These are phyloP conservation scores for Leishmania major DNA, from an alignment of 208 protist genomes.

Conservation along the genomic window DNA sequence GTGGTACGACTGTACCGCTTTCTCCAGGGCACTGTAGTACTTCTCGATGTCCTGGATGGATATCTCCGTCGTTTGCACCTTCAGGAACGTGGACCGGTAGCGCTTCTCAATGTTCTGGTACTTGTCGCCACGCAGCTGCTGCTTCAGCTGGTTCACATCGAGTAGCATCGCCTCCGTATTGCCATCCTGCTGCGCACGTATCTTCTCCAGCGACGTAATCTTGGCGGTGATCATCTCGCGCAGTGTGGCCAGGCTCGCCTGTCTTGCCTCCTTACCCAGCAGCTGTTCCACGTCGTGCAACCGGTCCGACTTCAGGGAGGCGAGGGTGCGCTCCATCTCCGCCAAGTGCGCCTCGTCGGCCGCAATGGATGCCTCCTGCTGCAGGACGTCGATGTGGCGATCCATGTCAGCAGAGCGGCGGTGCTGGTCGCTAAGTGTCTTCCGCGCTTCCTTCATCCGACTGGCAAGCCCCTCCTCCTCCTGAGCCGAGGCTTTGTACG, in stretches of 20 bases:
- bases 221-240: conserved; percentile 76
- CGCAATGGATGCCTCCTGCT: conserved; percentile 39
- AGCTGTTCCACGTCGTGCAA: conserved; percentile 48
- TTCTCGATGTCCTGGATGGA: conserved; percentile 90
- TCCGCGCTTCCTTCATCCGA: conserved; percentile 39
- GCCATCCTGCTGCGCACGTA: conserved; percentile 76
- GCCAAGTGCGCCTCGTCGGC: conserved; percentile 55
- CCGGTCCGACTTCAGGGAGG: conserved; percentile 43
- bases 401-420: conserved; percentile 41
- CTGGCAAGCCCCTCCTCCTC: conserved; percentile 35
- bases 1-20: conserved; percentile 98
- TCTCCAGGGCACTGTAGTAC: conserved; percentile 92
- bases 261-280: conserved; percentile 53
- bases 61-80: conserved; percentile 87
- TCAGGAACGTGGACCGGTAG: conserved; percentile 89
- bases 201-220: conserved; percentile 61
- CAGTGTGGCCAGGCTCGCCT: conserved; percentile 50
- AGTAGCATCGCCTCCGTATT: conserved; percentile 79
- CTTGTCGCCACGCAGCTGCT: conserved; percentile 69
- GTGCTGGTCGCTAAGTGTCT: conserved; percentile 50
- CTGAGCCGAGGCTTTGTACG: conserved; percentile 5
- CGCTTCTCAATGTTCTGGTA: conserved; percentile 88
- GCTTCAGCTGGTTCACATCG: conserved; percentile 59
- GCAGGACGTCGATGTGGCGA: conserved; percentile 43
- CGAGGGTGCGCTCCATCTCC: conserved; percentile 41